These are phyloP conservation scores for Gymnopilus junonius DNA, from an alignment of 768 basidiomycete genomes.

Conservation along the genomic window DNA sequence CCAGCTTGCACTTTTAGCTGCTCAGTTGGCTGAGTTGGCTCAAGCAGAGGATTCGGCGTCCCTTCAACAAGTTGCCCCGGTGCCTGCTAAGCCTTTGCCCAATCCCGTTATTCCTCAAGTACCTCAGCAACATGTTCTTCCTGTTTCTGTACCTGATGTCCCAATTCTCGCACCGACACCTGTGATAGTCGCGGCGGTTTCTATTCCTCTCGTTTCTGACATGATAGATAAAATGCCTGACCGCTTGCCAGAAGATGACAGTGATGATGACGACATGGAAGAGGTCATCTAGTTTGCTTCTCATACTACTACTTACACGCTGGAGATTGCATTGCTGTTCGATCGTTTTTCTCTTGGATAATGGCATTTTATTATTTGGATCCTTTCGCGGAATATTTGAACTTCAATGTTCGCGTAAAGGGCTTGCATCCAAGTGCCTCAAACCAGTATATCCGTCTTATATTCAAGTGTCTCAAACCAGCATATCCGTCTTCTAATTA, in stretches of 20 bases:
- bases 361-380: neutral
- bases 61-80: slow-evolving; percentile 12
- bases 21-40: slow-evolving; percentile 71
- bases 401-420: too few species aligned
- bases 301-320: neutral
- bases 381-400: neutral
- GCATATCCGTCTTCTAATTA: too few species aligned
- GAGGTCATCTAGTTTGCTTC: slow-evolving; percentile 37
- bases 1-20: slow-evolving; percentile 72
- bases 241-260: slow-evolving; percentile 31
- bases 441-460: too few species aligned
- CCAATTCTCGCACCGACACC: neutral
- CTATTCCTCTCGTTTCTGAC: slow-evolving; percentile 5
- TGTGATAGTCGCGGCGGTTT: neutral
- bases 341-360: slow-evolving; percentile 3
- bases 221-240: slow-evolving; percentile 13
- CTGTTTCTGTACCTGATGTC: slow-evolving; percentile 2
- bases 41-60: slow-evolving; percentile 46
- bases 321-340: neutral
- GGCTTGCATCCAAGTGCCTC: too few species aligned
- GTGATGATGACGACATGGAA: slow-evolving; percentile 48
- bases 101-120: neutral
- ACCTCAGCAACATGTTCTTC: slow-evolving; percentile 5
- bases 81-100: neutral
- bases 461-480: too few species aligned